Conservation (phyloP, 2,329 filamentous ascomycete species). For the Fusarium siculi region DNA sequence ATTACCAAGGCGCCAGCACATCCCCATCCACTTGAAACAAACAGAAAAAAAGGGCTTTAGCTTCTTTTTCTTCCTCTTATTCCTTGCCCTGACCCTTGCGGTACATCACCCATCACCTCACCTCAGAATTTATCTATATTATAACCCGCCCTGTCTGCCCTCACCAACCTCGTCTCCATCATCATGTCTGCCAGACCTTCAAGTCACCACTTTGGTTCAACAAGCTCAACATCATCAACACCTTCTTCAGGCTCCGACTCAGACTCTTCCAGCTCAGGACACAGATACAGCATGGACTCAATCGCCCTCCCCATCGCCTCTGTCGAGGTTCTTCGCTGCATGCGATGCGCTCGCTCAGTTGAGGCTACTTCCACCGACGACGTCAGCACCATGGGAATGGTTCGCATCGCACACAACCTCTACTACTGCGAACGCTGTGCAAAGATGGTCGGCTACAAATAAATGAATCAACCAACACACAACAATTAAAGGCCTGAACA, state of each 20-base stretch:
- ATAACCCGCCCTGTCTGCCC: conserved; percentile 28
- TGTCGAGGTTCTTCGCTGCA: conserved; percentile 70
- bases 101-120: neutral
- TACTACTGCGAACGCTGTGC: conserved; percentile 75
- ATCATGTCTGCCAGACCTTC: conserved; percentile 37
- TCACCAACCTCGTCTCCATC: conserved; percentile 11
- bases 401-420: conserved; percentile 71
- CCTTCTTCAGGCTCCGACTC: conserved; percentile 36
- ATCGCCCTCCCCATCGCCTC: conserved; percentile 58
- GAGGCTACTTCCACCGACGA: conserved; percentile 72
- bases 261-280: conserved; percentile 44
- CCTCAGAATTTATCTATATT: conserved; percentile 35
- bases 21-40: conserved; percentile 32
- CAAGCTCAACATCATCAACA: conserved; percentile 37
- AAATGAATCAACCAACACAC: conserved; percentile 35
- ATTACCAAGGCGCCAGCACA: conserved; percentile 29
- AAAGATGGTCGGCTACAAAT: conserved; percentile 71
- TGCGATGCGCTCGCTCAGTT: conserved; percentile 68
- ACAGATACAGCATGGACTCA: conserved; percentile 62
- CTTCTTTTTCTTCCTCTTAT: conserved; percentile 5
- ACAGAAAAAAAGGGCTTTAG: conserved; percentile 26
- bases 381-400: conserved; percentile 68
- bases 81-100: neutral
- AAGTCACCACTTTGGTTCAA: conserved; percentile 39
- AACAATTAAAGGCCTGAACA: conserved; percentile 6